phyloP scores from a whole-genome alignment of 768 basidiomycete genomes.

The Cystofilobasidium capitatum region DNA sequence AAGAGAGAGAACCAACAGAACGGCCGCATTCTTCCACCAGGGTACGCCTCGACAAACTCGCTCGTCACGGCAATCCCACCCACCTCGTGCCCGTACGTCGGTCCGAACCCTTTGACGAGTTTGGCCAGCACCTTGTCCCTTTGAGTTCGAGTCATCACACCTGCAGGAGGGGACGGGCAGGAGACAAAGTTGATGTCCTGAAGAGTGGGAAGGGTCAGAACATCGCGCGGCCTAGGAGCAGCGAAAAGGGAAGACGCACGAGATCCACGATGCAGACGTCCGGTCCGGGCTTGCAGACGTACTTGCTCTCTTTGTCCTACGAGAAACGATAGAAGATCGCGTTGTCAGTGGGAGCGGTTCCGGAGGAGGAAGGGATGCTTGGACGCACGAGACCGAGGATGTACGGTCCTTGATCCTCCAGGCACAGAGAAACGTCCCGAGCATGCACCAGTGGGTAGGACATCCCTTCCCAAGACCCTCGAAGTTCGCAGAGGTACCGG shows the following conservation, averaged over 20 bases:
- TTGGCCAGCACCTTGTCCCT: slow-evolving; percentile 70
- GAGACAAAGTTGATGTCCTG: slow-evolving; percentile 51
- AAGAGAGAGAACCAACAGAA: not conserved
- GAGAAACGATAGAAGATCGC: not conserved
- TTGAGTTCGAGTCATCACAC: slow-evolving; percentile 63
- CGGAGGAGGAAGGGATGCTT: too few relatives aligned
- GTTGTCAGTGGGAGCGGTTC: too few relatives aligned
- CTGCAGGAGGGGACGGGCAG: slow-evolving; percentile 68
- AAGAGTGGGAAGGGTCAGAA: too few relatives aligned
- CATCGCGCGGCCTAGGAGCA: too few relatives aligned
- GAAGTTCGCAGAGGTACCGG: slow-evolving; percentile 81
- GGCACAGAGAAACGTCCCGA: slow-evolving; percentile 82
- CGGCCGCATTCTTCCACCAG: too few relatives aligned
- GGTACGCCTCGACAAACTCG: too few relatives aligned
- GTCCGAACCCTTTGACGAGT: slow-evolving; percentile 60
- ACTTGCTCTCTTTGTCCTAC: slow-evolving; percentile 64
- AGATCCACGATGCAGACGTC: slow-evolving; percentile 84
- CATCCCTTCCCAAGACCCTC: slow-evolving; percentile 88
- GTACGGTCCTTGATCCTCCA: slow-evolving; percentile 95
- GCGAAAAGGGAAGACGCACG: too few relatives aligned
- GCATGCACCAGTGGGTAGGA: slow-evolving; percentile 49
- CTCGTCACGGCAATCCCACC: too few relatives aligned
- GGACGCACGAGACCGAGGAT: slow-evolving; percentile 75
- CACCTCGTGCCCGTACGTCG: slow-evolving; percentile 54
- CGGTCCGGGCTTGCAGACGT: slow-evolving; percentile 59